These are phyloP conservation scores for Candida chilensis DNA, from an alignment of 805 yeast species.

Conservation along the genomic window DNA sequence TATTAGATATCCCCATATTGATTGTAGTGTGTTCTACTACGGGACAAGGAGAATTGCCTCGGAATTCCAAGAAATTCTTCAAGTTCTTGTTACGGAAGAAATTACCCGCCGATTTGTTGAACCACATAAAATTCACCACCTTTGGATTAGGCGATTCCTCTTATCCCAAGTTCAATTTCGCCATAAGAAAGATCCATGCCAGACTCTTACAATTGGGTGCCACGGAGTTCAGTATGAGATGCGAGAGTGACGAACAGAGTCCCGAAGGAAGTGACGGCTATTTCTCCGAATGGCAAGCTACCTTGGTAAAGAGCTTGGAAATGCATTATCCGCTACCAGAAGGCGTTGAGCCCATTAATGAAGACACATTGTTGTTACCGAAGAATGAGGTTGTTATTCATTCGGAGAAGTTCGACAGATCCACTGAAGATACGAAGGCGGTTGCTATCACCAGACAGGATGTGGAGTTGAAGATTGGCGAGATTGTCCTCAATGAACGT, in stretches of 20 bases:
- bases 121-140: conserved; percentile 54
- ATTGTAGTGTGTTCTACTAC: conserved; percentile 77
- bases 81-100: conserved; percentile 57
- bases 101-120: conserved; percentile 49
- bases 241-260: conserved; percentile 85
- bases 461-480: conserved; percentile 23
- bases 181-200: conserved; percentile 74
- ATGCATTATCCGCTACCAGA: conserved; percentile 22
- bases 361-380: conserved; percentile 27
- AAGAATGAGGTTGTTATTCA: conserved; percentile 15
- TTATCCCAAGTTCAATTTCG: conserved; percentile 82
- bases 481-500: conserved; percentile 40
- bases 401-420: conserved; percentile 14
- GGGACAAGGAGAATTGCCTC: conserved; percentile 92
- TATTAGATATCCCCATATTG: conserved; percentile 38
- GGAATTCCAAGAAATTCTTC: conserved; percentile 71
- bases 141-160: conserved; percentile 94
- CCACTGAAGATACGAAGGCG: conserved; percentile 14
- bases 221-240: conserved; percentile 54
- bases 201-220: conserved; percentile 82
- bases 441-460: conserved; percentile 2
- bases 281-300: conserved; percentile 65
- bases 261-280: conserved; percentile 73
- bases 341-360: conserved; percentile 16
- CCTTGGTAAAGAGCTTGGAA: conserved; percentile 26